Evolutionary conservation across 75 land plant genomes (phyloP), one percentile per base, ranked within the genome.

Genomic region (Adiantum capillusveneris): DNA sequence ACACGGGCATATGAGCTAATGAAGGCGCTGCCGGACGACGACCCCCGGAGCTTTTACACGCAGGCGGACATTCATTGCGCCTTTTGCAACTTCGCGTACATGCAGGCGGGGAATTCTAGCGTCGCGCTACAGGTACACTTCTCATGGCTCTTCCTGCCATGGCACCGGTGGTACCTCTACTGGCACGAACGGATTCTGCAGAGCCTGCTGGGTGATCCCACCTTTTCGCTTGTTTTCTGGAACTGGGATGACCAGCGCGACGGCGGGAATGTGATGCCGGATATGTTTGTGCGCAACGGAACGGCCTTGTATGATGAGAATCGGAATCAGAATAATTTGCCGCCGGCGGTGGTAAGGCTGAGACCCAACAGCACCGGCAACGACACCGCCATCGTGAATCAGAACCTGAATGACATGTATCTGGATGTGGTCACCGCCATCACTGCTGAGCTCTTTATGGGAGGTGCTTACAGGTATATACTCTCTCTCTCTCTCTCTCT

Each of bases 311-410:
- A 67, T 44, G 75, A 84, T 44, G 6, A 24, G 22, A 43, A 62
- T 11, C 65, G 88, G 9, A 63, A 81, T 50, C 28, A 46, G 0
- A 29, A 24, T 1, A 78, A 79, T 59, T 50, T 49, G 28, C 75
- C 85, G 0, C 78, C 75, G 17, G 29, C 60, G 0, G 7, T 74
- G n/a, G 24, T 72, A 19, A 71, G 72, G 22, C 54, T 57, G 1
- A 46, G 56, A 31, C 72, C 76, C 27, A 63, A 75, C 43, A 29
- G 28, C 20, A 58, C 29, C 0, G 18, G 22, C 22, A n/a, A 11
- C 17, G 75, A 58, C 11, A 1, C 12, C 0, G 66, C 0, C 11
- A 11, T 29, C 50, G 17, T 46, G 6, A 21, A n/a, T 5, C 50
- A 55, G 57, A 55, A 55, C 31, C 31, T 55, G 22, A 46, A 46